Evolutionary conservation across 1,139 yeast species (phyloP).

Genomic region (Pichia sp.): DNA sequence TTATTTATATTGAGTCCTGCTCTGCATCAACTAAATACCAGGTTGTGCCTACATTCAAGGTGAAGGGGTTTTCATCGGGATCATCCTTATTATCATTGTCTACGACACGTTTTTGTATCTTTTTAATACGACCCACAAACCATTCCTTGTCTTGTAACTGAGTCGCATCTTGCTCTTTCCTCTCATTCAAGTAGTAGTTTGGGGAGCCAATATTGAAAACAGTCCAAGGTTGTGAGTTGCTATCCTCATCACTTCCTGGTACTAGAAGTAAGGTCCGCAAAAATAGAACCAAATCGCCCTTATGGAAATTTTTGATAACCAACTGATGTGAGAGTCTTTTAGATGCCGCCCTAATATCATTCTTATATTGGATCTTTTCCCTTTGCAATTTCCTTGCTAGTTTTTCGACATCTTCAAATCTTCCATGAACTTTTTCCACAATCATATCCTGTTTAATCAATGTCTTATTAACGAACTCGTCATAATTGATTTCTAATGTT

Average conservation of each 20-base stretch:
- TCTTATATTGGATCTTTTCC: constrained; percentile 52
- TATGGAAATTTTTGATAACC: constrained; percentile 55
- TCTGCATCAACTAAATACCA: constrained; percentile 46
- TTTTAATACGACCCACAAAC: constrained; percentile 57
- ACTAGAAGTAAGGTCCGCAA: constrained; percentile 46
- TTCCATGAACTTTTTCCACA: constrained; percentile 57
- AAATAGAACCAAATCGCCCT: constrained; percentile 72
- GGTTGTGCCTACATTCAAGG: constrained; percentile 36
- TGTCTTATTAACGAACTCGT: constrained; percentile 23
- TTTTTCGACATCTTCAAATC: constrained; percentile 88
- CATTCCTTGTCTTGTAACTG: constrained; percentile 46
- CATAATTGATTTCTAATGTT: constrained; percentile 8
- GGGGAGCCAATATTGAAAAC: constrained; percentile 81
- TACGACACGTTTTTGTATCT: constrained; percentile 40
- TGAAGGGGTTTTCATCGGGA: constrained; percentile 37
- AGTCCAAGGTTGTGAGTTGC: constrained; percentile 53
- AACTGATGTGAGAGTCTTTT: constrained; percentile 42
- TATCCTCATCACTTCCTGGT: neutral
- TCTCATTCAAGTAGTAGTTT: constrained; percentile 53
- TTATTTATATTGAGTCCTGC: constrained; percentile 24
- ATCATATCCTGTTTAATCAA: constrained; percentile 44
- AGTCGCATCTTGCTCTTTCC: constrained; percentile 12
- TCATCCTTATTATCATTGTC: constrained; percentile 30
- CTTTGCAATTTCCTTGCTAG: constrained; percentile 79
- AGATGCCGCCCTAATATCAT: constrained; percentile 32